Evolutionary conservation across 805 yeast species (phyloP).

Genomic region (Yarrowia osloensis): DNA sequence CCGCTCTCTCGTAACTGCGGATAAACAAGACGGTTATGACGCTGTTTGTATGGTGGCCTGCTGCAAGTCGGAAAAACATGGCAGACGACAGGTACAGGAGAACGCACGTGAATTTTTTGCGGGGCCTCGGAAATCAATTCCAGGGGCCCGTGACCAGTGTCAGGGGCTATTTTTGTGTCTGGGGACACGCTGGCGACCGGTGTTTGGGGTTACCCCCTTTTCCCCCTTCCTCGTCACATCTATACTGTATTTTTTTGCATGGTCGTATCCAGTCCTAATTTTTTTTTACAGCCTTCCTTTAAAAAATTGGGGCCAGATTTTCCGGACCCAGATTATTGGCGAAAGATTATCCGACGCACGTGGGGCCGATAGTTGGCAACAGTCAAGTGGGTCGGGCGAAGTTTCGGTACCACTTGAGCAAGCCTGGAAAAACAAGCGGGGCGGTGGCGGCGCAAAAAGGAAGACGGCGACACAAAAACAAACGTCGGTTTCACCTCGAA

Average conservation of each 20-base stretch:
- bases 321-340: constrained; percentile 3
- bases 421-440: background rate
- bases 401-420: background rate
- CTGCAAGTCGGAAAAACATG: constrained; percentile 26
- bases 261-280: constrained; percentile 4
- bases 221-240: background rate
- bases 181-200: background rate
- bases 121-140: background rate
- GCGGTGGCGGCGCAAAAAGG: background rate
- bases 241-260: background rate
- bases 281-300: background rate
- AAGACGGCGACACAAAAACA: too few species aligned
- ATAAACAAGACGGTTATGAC: background rate
- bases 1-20: background rate
- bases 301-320: background rate
- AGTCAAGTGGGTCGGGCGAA: background rate
- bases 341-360: constrained; percentile 17
- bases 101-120: background rate
- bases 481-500: background rate
- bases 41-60: background rate
- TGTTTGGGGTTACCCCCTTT: background rate
- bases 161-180: background rate
- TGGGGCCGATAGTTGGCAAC: background rate
- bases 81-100: background rate
- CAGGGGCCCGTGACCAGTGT: background rate